Evolutionary conservation across 1,284 basidiomycete species (phyloP), one percentile per base, ranked within the genome.

Genomic region (Ceratobasidium sp.): DNA sequence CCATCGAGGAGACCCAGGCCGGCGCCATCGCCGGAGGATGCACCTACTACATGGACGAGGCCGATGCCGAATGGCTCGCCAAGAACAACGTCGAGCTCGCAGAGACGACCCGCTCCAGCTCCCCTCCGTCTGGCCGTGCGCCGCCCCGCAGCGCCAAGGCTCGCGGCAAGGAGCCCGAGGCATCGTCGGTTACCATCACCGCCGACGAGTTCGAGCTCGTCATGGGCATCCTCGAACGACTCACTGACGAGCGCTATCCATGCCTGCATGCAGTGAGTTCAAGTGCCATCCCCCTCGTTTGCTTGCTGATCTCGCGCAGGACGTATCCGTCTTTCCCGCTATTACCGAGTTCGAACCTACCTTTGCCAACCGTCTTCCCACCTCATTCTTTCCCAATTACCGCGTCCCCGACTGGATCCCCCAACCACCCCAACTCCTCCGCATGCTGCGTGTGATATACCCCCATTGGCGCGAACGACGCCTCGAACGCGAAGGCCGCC

Each of bases 191-290:
- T 16, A 79, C 84, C 71, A 91, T 98, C 74, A 85, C 86, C 3
- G 94, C 97, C 78, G 94, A 97, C 77, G 90, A 94, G 76, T 96
- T 98, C 76, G 97, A 99, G 81, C 86, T 95, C 75, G 88, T 97
- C 74, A 96, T 98, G 93, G 94, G 94, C 56, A 82, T 98, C 51
- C 92, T 98, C 78, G 96, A 99, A 83, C 92, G 92, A 78, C 85
- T 92, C 63, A 94, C 95, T 0, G 92, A 95, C 77, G 94, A 98
- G 78, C 92, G 91, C 25, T 81, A 92, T 0, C 95, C 96, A 72
- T 95, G 92, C 80, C 84, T 98, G 9, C 95, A 98, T 80, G 90
- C 95, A 77, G 94, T 95, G 79, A 73, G 90, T 85, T 7, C 60
- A 18, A 18, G 16, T 59, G 1, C 7, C 2, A n/a, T 36, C 9